A percentile compares a stretch with the other conserved stretches of the same genome.
Evolutionary conservation across 805 yeast species (phyloP).

Genomic region (Saturnispora gosingensis): DNA sequence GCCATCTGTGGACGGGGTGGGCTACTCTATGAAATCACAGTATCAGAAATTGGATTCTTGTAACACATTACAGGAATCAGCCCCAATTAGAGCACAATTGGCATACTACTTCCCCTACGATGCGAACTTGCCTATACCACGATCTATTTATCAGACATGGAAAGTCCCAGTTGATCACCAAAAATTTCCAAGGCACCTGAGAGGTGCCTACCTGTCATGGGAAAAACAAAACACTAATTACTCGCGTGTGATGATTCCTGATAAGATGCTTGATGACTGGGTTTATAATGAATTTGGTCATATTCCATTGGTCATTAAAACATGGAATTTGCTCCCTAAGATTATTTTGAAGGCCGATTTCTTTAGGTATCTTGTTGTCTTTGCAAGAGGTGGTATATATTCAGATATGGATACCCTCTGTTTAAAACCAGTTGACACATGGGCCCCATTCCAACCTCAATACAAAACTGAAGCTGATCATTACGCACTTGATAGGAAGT

Average conservation of each 20-base stretch:
- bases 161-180: slow-evolving; percentile 53
- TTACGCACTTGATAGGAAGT: neutral
- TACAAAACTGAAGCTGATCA: neutral
- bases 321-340: slow-evolving; percentile 71
- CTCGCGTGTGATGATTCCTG: slow-evolving; percentile 67
- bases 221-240: slow-evolving; percentile 47
- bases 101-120: slow-evolving; percentile 72
- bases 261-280: slow-evolving; percentile 45
- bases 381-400: slow-evolving; percentile 89
- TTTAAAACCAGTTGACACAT: slow-evolving; percentile 58
- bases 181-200: slow-evolving; percentile 46
- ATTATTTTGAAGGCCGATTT: slow-evolving; percentile 86
- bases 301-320: slow-evolving; percentile 70
- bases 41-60: neutral
- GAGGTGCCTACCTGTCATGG: slow-evolving; percentile 55
- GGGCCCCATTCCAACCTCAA: slow-evolving; percentile 39
- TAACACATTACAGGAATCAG: slow-evolving; percentile 10
- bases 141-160: slow-evolving; percentile 92
- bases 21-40: slow-evolving; percentile 1
- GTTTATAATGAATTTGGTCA: slow-evolving; percentile 48
- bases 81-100: slow-evolving; percentile 46
- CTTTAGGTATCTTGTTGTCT: slow-evolving; percentile 77
- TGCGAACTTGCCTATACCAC: slow-evolving; percentile 54
- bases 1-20: neutral
- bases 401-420: slow-evolving; percentile 83